These are phyloP conservation scores for Stemphylium lycopersici DNA, from an alignment of 2,329 filamentous ascomycete genomes.

Conservation along the genomic window DNA sequence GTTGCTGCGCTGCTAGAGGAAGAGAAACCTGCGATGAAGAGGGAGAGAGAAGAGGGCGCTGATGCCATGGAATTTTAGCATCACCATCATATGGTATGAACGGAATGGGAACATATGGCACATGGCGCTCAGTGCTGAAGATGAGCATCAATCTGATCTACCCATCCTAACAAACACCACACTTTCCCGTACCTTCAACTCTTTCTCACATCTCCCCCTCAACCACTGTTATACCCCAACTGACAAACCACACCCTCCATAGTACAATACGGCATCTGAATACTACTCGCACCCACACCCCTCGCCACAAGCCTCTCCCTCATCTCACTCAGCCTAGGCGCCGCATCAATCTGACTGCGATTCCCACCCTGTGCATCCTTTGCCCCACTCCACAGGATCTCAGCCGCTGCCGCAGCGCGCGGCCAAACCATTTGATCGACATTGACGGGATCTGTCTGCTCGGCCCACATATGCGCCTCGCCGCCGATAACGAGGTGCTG, in stretches of 20 bases:
- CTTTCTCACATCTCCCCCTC: neutral
- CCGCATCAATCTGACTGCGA: slow-evolving; percentile 72
- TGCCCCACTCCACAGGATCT: slow-evolving; percentile 79
- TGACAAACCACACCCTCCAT: slow-evolving; percentile 58
- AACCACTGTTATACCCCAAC: slow-evolving; percentile 7
- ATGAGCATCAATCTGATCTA: no score
- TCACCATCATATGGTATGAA: neutral
- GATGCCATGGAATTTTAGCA: slow-evolving; percentile 70
- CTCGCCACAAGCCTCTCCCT: slow-evolving; percentile 74
- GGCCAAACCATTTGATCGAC: slow-evolving; percentile 82
- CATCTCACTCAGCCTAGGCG: slow-evolving; percentile 74
- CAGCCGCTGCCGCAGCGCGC: slow-evolving; percentile 72
- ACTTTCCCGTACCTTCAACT: neutral
- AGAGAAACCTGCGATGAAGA: slow-evolving; percentile 56
- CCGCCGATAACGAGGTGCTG: slow-evolving; percentile 77
- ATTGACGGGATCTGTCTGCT: slow-evolving; percentile 76
- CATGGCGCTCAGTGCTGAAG: neutral
- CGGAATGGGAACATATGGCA: neutral
- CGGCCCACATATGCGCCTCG: slow-evolving; percentile 79
- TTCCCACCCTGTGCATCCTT: slow-evolving; percentile 70
- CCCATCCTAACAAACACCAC: neutral
- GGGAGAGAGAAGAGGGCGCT: slow-evolving; percentile 62
- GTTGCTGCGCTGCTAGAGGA: slow-evolving; percentile 81
- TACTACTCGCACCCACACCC: slow-evolving; percentile 68
- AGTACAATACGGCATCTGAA: slow-evolving; percentile 76